Conservation (phyloP, 176 grass and related monocot species). For the Calamus simplicifolius region DNA sequence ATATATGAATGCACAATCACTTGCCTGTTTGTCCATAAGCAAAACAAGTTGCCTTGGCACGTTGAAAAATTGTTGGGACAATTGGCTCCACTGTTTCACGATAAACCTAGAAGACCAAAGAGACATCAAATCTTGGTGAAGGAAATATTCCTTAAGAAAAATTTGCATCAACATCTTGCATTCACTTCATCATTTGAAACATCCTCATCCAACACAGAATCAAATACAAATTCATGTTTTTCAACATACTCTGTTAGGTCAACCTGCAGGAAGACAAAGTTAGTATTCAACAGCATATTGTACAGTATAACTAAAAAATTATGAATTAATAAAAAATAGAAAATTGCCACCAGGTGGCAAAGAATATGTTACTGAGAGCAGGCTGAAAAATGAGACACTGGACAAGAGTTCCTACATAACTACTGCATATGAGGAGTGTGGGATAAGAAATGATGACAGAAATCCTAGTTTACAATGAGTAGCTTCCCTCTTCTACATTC, state of each 20-base stretch:
- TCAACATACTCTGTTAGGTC: slow-evolving; percentile 98
- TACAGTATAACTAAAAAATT: too few species aligned
- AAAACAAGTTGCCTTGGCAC: slow-evolving; percentile 98
- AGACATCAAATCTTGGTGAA: slow-evolving; percentile 5
- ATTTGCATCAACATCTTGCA: slow-evolving; percentile 3
- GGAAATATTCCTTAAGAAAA: neutral
- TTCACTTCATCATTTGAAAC: slow-evolving; percentile 93
- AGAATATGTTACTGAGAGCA: too few species aligned
- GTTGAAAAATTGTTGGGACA: slow-evolving; percentile 91
- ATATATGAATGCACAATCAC: neutral
- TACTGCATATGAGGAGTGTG: too few species aligned
- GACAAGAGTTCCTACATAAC: too few species aligned
- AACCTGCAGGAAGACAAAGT: slow-evolving; percentile 42
- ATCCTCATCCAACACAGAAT: slow-evolving; percentile 95
- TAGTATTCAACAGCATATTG: too few species aligned
- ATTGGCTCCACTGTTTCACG: slow-evolving; percentile 89
- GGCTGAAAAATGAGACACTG: too few species aligned
- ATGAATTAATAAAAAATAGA: too few species aligned
- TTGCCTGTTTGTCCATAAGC: slow-evolving; percentile 99
- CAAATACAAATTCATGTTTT: slow-evolving; percentile 94
- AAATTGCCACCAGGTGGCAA: too few species aligned
- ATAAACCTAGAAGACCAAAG: slow-evolving; percentile 64
- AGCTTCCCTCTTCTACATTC: too few species aligned
- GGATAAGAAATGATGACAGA: too few species aligned
- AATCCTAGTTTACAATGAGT: too few species aligned